Percentiles rank a stretch among this genome's conserved stretches.
Conservation (phyloP, 2,329 filamentous ascomycete genomes). For the Stachybotrys chlorohalonatus region DNA sequence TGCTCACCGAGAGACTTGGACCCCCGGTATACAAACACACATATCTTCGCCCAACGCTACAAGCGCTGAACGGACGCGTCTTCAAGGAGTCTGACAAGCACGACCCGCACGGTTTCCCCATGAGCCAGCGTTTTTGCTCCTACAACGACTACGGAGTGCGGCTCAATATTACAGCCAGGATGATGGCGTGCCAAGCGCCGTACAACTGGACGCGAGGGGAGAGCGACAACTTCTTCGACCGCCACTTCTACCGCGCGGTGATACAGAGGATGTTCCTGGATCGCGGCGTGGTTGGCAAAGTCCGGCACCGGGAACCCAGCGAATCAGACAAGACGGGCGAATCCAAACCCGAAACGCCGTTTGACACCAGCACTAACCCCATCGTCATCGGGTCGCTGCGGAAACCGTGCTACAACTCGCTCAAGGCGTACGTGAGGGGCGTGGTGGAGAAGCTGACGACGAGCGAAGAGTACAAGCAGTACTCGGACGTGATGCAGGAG, state of each 20-base stretch:
- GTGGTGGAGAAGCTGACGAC: slow-evolving; percentile 66
- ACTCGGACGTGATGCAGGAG: slow-evolving; percentile 51
- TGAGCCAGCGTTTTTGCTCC: slow-evolving; percentile 62
- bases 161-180: slow-evolving; percentile 90
- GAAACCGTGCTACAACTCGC: slow-evolving; percentile 69
- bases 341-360: slow-evolving; percentile 24
- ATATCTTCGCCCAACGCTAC: slow-evolving; percentile 58
- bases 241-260: slow-evolving; percentile 87
- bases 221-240: slow-evolving; percentile 79
- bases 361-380: slow-evolving; percentile 58
- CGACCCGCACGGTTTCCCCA: slow-evolving; percentile 89
- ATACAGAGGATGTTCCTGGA: slow-evolving; percentile 91
- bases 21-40: slow-evolving; percentile 82
- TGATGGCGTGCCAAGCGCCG: slow-evolving; percentile 97
- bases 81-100: slow-evolving; percentile 58
- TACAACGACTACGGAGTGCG: slow-evolving; percentile 58
- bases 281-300: slow-evolving; percentile 60
- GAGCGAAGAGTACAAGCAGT: slow-evolving; percentile 45
- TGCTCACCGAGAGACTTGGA: slow-evolving; percentile 81
- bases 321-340: slow-evolving; percentile 8
- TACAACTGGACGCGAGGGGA: slow-evolving; percentile 80
- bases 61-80: slow-evolving; percentile 61
- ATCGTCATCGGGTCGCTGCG: slow-evolving; percentile 80
- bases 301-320: slow-evolving; percentile 30
- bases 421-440: slow-evolving; percentile 69